Percentiles rank a stretch among this genome's conserved stretches.
Evolutionary conservation across 345 rosid species (phyloP).

Genomic region (Eucalyptus marginata): DNA sequence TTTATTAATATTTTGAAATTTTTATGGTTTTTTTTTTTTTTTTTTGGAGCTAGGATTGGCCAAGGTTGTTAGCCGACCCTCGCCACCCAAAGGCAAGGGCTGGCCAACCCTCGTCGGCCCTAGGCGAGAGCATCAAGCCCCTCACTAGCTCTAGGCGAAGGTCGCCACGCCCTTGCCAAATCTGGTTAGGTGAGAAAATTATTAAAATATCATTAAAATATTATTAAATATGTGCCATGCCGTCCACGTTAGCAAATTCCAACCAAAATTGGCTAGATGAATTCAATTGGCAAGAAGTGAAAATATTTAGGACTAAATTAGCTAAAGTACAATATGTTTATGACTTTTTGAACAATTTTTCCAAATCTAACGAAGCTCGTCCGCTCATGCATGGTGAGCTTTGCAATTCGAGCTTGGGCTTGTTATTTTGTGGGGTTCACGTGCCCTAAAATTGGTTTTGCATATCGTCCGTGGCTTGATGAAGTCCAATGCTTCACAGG

Average conservation of each 20-base stretch:
- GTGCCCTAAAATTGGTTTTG: neutral
- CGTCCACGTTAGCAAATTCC: rapidly evolving
- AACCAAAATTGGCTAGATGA: no score
- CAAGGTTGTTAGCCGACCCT: no score
- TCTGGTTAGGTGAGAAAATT: rapidly evolving
- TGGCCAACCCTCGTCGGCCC: rapidly evolving
- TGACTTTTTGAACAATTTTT: no score
- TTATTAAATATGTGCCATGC: rapidly evolving
- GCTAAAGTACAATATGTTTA: no score
- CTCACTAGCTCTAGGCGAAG: rapidly evolving
- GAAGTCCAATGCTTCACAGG: neutral
- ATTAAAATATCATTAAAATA: no score
- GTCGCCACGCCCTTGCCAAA: rapidly evolving
- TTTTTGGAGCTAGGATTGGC: no score
- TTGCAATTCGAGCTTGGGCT: neutral
- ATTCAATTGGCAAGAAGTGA: no score
- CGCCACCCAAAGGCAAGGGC: rapidly evolving
- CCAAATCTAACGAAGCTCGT: neutral
- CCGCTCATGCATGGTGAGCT: neutral
- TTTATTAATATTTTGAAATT: no score
- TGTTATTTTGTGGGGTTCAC: neutral
- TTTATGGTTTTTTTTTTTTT: no score
- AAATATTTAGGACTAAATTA: rapidly evolving
- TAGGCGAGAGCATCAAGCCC: no score
- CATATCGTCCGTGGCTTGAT: neutral